phyloP scores from a whole-genome alignment of 2,329 filamentous ascomycete species.

The Fusarium sp. region DNA sequence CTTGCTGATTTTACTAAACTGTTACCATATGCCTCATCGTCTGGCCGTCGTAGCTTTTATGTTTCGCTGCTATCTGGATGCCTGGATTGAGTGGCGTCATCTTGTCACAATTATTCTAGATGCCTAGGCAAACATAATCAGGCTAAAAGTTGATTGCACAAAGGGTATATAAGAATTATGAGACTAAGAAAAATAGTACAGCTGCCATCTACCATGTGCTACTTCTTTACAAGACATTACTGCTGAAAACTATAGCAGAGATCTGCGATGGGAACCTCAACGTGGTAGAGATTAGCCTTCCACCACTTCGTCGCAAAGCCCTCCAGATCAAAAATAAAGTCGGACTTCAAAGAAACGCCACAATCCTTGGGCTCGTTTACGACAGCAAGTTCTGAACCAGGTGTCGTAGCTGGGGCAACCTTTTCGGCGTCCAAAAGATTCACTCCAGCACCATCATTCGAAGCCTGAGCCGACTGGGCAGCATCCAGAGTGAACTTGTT shows the following conservation, averaged over 20 bases:
- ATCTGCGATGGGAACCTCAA: slow-evolving; percentile 4
- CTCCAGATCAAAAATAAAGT: slow-evolving; percentile 11
- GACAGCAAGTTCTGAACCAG: background rate
- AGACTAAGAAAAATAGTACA: background rate
- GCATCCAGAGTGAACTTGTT: slow-evolving; percentile 18
- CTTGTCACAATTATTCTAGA: background rate
- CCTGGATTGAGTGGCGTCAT: background rate
- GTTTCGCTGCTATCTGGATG: background rate
- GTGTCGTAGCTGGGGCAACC: background rate
- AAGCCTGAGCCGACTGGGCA: background rate
- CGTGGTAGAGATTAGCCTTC: slow-evolving; percentile 11
- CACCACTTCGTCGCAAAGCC: slow-evolving; percentile 15
- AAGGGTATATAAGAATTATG: background rate
- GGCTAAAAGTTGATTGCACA: background rate
- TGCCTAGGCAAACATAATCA: background rate
- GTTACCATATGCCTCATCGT: rapidly evolving
- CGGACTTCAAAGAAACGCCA: slow-evolving; percentile 7
- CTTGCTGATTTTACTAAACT: background rate
- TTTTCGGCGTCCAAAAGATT: background rate
- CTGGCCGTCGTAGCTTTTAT: background rate
- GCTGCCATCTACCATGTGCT: rapidly evolving
- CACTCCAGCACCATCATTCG: background rate
- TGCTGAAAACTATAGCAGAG: slow-evolving; percentile 3
- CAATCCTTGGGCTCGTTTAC: background rate
- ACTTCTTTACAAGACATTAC: background rate